Evolutionary conservation across 208 protist genomes (phyloP).

Genomic region (Acanthamoeba castellanii): DNA sequence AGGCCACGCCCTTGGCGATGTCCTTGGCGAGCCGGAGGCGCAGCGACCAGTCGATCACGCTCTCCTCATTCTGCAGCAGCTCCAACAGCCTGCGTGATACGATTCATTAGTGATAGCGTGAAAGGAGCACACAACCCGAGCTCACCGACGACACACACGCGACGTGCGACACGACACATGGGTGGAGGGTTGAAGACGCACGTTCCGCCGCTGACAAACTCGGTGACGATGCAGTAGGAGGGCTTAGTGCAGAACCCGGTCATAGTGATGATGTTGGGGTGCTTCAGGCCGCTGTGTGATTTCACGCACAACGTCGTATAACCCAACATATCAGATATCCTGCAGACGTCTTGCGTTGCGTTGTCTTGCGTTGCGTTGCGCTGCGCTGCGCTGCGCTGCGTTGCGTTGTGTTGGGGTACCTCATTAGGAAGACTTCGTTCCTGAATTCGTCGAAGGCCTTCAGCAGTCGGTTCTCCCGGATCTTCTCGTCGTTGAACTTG

Average conservation of each 20-base stretch:
- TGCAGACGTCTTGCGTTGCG: no score
- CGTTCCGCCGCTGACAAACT: slow-evolving; percentile 38
- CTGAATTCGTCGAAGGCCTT: slow-evolving; percentile 81
- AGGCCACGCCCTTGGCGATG: slow-evolving; percentile 81
- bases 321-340: no score
- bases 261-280: slow-evolving; percentile 77
- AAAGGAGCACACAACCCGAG: background rate
- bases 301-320: background rate
- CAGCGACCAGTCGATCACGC: slow-evolving; percentile 50
- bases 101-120: background rate
- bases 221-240: slow-evolving; percentile 66
- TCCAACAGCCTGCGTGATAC: background rate
- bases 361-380: no score
- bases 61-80: slow-evolving; percentile 5
- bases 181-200: background rate
- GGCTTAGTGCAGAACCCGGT: slow-evolving; percentile 72
- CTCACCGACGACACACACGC: background rate
- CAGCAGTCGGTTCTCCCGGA: background rate
- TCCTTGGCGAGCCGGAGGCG: slow-evolving; percentile 79
- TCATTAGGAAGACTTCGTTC: slow-evolving; percentile 78
- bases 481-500: slow-evolving; percentile 58
- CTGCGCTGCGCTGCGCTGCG: no score
- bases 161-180: no score
- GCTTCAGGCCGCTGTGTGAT: slow-evolving; percentile 27
- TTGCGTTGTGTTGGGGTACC: no score